Base-by-base conservation (phyloP, 768 basidiomycete genomes). In the Tremella fuciformis region DNA sequence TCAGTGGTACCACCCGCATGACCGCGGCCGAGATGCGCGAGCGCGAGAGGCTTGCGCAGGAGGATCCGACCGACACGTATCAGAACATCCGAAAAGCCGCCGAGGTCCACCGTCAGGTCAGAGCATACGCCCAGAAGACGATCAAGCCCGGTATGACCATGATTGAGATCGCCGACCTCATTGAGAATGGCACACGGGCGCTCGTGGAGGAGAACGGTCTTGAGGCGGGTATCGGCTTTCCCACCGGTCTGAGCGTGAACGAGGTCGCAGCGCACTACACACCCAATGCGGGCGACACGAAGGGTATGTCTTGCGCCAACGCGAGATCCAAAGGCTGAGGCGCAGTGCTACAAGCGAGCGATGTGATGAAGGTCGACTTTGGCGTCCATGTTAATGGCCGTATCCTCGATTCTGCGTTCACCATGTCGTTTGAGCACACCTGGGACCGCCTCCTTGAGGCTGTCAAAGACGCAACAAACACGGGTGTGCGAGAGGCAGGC, bases 351-450 rank as follows among this genome's bases (percentile, higher is more conserved):
- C 82, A 87, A 73, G 79, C 83, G 56, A 84, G 86, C 38, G 94
- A 98, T 71, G 88, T 97, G 16, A 81, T 99, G 62, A 98, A 99
- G 79, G 91, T 99, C 49, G 96, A 99, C 73, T 84, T 99, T 68
- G 96, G 96, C 51, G 92, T 98, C 2, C 96, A 99, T 64, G 92
- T 98, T 37, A 88, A 88, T 69, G 96, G 94, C n/a, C 82, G 90
- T 52, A 99, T 98, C 59, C 75, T 86, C 24, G 96, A 99, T 76
- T 97, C 93, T 49, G 96, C 96, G 2, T 98, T 98, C 77, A 99
- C 96, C 2, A 80, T 97, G 70, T 77, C 75, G 58, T 97, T 86
- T 67, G 91, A 92, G 58, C 90, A 85, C 25, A 89, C 87, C 9
- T 99, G 97, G 72, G 86, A 97, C 67, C 86, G 85, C 60, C 80